A percentile compares a stretch with the other conserved stretches of the same genome.
Conservation (phyloP, 108 stramenopile species). For the Skeletonema menzelii region DNA sequence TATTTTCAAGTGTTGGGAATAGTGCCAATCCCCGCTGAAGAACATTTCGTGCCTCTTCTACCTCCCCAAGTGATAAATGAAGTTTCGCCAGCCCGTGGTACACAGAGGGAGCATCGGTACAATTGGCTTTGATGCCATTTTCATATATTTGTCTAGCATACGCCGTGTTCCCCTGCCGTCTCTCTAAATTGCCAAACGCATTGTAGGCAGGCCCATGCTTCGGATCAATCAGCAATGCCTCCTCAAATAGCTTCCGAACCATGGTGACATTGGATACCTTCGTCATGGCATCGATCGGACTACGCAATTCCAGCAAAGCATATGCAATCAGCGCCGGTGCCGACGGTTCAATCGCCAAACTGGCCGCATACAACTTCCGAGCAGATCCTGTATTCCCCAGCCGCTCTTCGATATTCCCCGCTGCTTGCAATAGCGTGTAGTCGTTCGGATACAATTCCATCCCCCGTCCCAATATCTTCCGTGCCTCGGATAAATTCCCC, state of each 20-base stretch:
- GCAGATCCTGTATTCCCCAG: conserved; percentile 69
- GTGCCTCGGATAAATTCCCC: conserved; percentile 50
- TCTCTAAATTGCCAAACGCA: conserved; percentile 75
- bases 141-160: conserved; percentile 68
- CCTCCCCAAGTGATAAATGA: conserved; percentile 74
- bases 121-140: conserved; percentile 69
- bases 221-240: conserved; percentile 77
- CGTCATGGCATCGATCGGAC: conserved; percentile 39
- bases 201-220: conserved; percentile 85
- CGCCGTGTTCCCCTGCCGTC: conserved; percentile 54
- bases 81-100: conserved; percentile 85
- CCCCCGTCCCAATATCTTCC: conserved; percentile 63
- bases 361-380: conserved; percentile 63
- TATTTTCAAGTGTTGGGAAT: conserved; percentile 53
- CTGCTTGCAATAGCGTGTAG: conserved; percentile 70
- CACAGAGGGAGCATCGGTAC: conserved; percentile 74
- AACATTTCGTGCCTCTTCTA: conserved; percentile 59
- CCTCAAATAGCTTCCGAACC: conserved; percentile 68
- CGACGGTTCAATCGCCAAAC: conserved; percentile 67
- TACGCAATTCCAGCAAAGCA: conserved; percentile 72
- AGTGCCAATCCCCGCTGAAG: conserved; percentile 57
- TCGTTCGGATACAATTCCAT: conserved; percentile 68
- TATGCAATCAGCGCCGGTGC: conserved; percentile 79
- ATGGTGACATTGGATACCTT: conserved; percentile 46
- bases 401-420: conserved; percentile 84